Base-by-base conservation (phyloP, 2,329 filamentous ascomycete genomes). In the Cryphonectria japonica region DNA sequence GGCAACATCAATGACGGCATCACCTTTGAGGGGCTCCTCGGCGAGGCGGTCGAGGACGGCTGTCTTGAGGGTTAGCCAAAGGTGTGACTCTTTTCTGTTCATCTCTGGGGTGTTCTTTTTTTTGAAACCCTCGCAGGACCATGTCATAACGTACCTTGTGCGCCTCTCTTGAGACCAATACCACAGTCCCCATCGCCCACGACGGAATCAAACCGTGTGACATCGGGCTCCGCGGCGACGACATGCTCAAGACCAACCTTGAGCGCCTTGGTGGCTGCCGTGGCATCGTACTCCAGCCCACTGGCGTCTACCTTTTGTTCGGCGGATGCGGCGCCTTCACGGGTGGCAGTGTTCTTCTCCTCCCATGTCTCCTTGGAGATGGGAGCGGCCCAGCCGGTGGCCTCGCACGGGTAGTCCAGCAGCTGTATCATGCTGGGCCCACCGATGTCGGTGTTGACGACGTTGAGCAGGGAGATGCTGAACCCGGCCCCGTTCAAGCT, bases 121-220 rank as follows among this genome's bases (percentile, higher is more conserved):
- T 22, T 16, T 50, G 11, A 11, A 39, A 39, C 26, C 26, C 1
- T 26, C 26, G 1, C 1, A 39, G 8, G 11, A 32, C 37, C 34
- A 26, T 43, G 3, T 52, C 2, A 50, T 37, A 52, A 39, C 82
- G 79, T 80, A 87, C 85, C 89, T 85, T 97, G 91, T n/a, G 94
- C 94, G 65, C 94, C 94, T 73, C 94, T 90, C 83, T 93, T 94
- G 73, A 97, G 84, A 6, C 93, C 93, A 71, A 94, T 93, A 13
- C 94, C 94, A 77, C 94, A 97, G 81, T 97, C 94, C 63, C 94
- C 94, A 78, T 97, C 94, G 59, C 94, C 94, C 34, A 97, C 93
- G 16, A 96, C 89, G 0, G 93, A 97, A 78, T 94, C 92, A 76
- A 89, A 94, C 66, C 83, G 86, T 0, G 92, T 94, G 66, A 94